Evolutionary conservation across 768 basidiomycete species (phyloP).

Genomic region (Leccinum broughii): DNA sequence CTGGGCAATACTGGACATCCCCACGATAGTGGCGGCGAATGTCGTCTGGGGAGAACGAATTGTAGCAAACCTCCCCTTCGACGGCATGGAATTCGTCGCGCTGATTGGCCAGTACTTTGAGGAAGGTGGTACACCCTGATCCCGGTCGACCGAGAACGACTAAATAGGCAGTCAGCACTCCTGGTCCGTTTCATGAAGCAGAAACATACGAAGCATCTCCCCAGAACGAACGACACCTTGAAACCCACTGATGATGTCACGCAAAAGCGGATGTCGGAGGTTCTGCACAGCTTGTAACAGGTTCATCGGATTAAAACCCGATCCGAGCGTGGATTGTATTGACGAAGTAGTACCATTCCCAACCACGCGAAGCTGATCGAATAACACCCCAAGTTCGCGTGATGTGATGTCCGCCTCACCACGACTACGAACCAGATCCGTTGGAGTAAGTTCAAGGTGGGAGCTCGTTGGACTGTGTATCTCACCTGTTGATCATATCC

Average conservation of each 20-base stretch:
- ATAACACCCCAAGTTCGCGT: conserved; percentile 61
- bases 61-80: conserved; percentile 72
- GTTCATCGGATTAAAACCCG: conserved; percentile 54
- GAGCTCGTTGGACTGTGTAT: not conserved
- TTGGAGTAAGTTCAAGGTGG: not conserved
- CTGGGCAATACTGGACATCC: conserved; percentile 78
- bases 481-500: conserved; percentile 26
- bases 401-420: conserved; percentile 49
- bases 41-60: conserved; percentile 67
- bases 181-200: not conserved
- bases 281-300: conserved; percentile 44
- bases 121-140: conserved; percentile 80
- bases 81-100: conserved; percentile 66
- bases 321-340: conserved; percentile 61
- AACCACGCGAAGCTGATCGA: conserved; percentile 57
- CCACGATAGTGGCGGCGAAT: conserved; percentile 69
- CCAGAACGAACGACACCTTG: conserved; percentile 60
- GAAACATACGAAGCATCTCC: conserved; percentile 65
- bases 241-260: conserved; percentile 54
- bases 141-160: conserved; percentile 87
- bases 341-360: conserved; percentile 58
- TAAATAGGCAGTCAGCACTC: conserved; percentile 26
- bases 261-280: conserved; percentile 58
- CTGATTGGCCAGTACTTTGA: conserved; percentile 80
- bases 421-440: conserved; percentile 34